Percentiles rank a stretch among this genome's conserved stretches.
Evolutionary conservation across 768 basidiomycete species (phyloP).

Genomic region (Amanita molliuscula): DNA sequence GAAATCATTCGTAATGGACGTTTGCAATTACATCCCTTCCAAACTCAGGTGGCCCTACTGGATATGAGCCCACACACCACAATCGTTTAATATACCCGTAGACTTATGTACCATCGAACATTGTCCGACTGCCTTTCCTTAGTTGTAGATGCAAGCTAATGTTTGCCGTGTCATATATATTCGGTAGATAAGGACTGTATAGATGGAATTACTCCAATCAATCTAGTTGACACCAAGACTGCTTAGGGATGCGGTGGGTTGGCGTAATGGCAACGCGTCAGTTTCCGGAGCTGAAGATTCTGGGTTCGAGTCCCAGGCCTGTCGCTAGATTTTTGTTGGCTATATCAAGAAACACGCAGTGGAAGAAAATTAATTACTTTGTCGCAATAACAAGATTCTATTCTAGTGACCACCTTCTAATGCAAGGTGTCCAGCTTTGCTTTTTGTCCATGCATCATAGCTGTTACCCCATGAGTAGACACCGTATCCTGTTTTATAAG

Average conservation of each 20-base stretch:
- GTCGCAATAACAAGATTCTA: neutral
- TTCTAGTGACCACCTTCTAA: constrained; percentile 25
- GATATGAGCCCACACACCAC: too few relatives aligned
- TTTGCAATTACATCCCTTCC: too few relatives aligned
- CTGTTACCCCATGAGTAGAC: constrained; percentile 74
- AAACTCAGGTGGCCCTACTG: too few relatives aligned
- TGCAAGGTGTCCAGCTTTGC: constrained; percentile 74
- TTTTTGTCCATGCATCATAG: constrained; percentile 57
- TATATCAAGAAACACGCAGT: neutral
- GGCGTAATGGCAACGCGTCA: constrained; percentile 59
- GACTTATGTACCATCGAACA: too few relatives aligned
- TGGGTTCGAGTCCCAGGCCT: constrained; percentile 56
- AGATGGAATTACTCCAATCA: too few relatives aligned
- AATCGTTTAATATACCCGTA: too few relatives aligned
- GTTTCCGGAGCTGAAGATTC: constrained; percentile 54
- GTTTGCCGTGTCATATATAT: too few relatives aligned
- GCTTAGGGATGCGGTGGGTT: constrained; percentile 28
- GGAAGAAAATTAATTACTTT: neutral
- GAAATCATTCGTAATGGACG: too few relatives aligned
- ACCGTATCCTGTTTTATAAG: constrained; percentile 46
- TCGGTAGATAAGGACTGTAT: too few relatives aligned
- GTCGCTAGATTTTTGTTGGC: constrained; percentile 19
- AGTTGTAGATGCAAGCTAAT: too few relatives aligned
- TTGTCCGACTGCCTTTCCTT: too few relatives aligned
- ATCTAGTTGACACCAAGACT: too few relatives aligned